Evolutionary conservation across 371 early-diverging fungal genomes (phyloP), one percentile per base, ranked within the genome.

Genomic region (Chytridium lagenaria): DNA sequence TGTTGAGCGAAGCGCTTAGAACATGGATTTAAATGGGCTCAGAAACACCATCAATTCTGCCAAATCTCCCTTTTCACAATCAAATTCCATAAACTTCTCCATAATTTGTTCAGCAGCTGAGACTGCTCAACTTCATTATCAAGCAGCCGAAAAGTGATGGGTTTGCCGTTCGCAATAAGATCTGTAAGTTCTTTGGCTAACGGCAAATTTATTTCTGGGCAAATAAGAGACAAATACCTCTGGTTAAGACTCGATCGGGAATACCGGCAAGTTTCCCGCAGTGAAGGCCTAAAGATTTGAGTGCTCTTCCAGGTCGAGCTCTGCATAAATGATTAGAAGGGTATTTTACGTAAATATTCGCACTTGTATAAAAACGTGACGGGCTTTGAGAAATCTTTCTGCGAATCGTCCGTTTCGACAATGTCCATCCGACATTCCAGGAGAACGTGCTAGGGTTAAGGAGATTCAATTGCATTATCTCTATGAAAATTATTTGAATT

Each of bases 201-300:
- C n/a, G n/a, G n/a, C n/a, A n/a, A n/a, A n/a, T n/a, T n/a, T n/a
- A 26, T 3, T 7, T 1, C 12, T 16, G 23, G 22, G 38, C 1
- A 28, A 1, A 16, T 31, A 33, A 40, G n/a, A 22, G 28, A 40
- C 49, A 22, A 40, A n/a, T 23, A 88, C 90, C 89, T 83, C 89
- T 61, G 30, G 78, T 50, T 10, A 89, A 66, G 2, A 84, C 81
- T 12, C 67, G 59, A 0, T 75, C 67, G 0, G 85, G 82, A 1
- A 90, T 63, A 0, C 89, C 87, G 12, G 89, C 90, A 34, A 86
- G 79, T 44, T 81, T 77, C 1, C 89, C 90, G 72, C 89, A 89
- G 82, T 88, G 83, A 26, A 85, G 72, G 26, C 89, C 89, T 72
- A 85, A 83, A 0, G 89, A 90, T 16, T 61, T 38, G 3, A 38